A percentile compares a stretch with the other conserved stretches of the same genome.
Conservation (phyloP, 345 rosid genomes). For the Linum tenue region DNA sequence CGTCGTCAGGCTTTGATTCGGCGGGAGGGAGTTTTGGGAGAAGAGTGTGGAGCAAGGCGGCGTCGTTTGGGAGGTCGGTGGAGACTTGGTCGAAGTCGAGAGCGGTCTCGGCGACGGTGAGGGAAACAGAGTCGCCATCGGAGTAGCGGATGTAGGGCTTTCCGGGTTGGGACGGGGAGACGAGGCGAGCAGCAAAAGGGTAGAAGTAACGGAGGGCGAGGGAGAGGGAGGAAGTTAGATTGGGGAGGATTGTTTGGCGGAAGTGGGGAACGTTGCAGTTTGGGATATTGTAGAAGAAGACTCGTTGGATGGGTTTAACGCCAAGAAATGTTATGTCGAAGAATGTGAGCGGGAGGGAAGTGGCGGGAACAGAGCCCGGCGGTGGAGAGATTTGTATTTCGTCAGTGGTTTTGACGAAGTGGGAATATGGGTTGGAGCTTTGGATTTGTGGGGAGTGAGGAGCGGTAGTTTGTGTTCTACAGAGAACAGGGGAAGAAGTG, state of each 20-base stretch:
- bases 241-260: neutral
- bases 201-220: neutral
- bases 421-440: neutral
- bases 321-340: neutral
- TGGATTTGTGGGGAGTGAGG: neutral
- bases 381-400: neutral
- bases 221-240: neutral
- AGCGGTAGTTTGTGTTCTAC: too few relatives aligned
- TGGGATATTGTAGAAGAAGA: neutral
- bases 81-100: conserved; percentile 20
- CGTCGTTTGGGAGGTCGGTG: conserved; percentile 4
- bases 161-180: conserved; percentile 11
- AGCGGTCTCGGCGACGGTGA: conserved; percentile 26
- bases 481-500: too few relatives aligned
- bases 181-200: neutral
- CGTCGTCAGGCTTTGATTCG: neutral
- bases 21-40: neutral
- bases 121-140: conserved; percentile 22
- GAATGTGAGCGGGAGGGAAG: neutral
- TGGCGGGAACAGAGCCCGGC: neutral
- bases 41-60: neutral
- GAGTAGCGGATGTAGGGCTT: conserved; percentile 24
- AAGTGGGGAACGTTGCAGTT: neutral
- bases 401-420: neutral
- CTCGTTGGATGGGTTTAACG: neutral